Evolutionary conservation across 495 filamentous ascomycete genomes (phyloP), one percentile per base, ranked within the genome.

Genomic region (Trichoderma gamsii): DNA sequence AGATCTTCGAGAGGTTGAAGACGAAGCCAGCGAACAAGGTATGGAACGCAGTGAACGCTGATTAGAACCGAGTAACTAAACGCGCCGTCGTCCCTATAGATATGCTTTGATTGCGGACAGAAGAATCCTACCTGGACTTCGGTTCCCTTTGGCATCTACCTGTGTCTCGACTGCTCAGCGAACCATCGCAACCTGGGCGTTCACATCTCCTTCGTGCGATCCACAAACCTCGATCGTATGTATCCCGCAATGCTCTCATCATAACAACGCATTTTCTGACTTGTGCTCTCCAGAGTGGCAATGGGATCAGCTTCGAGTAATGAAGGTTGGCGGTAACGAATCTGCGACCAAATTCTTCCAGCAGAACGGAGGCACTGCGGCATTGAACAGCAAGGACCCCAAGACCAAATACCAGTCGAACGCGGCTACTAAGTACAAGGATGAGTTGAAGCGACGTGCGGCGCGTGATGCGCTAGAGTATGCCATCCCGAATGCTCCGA

Each of bases 71-170:
- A 13, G 41, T 23, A 27, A 29, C 65, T 66, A 32, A 66, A n/a
- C 41, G 27, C 9, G 35, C 41, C 18, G 29, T 46, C 3, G 25
- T n/a, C 27, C n/a, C 8, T 15, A 5, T 51, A 96, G 94, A 83
- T 96, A 81, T 99, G 95, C 83, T 98, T 98, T 76, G 95, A 99
- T 81, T 99, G 95, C 79, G 88, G 90, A 72, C 88, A 90, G 65
- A 98, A 98, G 78, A 97, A 97, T 71, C 96, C 96, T 61, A 98
- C 95, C 44, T 99, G 95, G 95, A 93, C 93, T 4, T 98, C 94
- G 21, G 94, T 98, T 21, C 93, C 94, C 46, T 92, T 98, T 70
- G 95, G 91, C 73, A 98, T 99, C 77, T 99, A 97, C 80, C 87
- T 99, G 52, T 99, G 95, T 74, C 89, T 99, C 69, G 96, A 98